Percentiles rank a stretch among this genome's conserved stretches.
phyloP scores from a whole-genome alignment of 2,329 filamentous ascomycete genomes.

The Neoarthrinium moseri region DNA sequence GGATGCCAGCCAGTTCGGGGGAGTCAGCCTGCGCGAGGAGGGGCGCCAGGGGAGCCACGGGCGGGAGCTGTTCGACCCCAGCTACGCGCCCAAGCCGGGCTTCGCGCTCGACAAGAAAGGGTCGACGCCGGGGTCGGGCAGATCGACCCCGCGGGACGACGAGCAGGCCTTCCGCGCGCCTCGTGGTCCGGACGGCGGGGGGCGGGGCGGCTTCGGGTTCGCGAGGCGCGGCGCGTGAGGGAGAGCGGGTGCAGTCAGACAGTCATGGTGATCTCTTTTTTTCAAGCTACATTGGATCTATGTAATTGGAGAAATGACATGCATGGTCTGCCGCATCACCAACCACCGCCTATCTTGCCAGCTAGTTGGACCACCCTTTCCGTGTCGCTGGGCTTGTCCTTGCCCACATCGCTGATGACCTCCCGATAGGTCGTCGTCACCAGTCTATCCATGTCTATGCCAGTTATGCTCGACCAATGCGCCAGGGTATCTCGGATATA shows the following conservation, averaged over 20 bases:
- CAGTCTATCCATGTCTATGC: conserved; percentile 69
- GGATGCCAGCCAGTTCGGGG: conserved; percentile 27
- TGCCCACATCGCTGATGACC: conserved; percentile 94
- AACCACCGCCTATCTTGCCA: conserved; percentile 88
- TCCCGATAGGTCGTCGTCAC: conserved; percentile 85
- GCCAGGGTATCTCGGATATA: conserved; percentile 67
- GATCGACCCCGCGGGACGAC: conserved; percentile 53
- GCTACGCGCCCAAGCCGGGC: conserved; percentile 64
- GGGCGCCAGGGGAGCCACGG: not conserved
- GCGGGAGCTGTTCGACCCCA: conserved; percentile 71
- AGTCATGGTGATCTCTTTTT: not conserved
- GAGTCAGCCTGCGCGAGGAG: conserved; percentile 38
- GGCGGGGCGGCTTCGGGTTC: conserved; percentile 78
- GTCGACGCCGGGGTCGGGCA: conserved; percentile 34
- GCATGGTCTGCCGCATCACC: conserved; percentile 53
- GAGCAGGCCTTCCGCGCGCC: conserved; percentile 72
- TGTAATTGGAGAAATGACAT: conserved; percentile 7
- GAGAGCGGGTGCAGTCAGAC: conserved; percentile 34
- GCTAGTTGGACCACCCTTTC: conserved; percentile 86
- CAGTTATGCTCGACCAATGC: conserved; percentile 75
- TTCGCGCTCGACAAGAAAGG: conserved; percentile 42
- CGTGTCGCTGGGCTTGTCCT: conserved; percentile 65
- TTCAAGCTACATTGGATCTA: not conserved
- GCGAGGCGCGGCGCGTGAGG: conserved; percentile 60
- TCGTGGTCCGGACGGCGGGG: conserved; percentile 73